phyloP scores from a whole-genome alignment of 192 early-diverging fungal genomes.

The Linnemannia exigua region DNA sequence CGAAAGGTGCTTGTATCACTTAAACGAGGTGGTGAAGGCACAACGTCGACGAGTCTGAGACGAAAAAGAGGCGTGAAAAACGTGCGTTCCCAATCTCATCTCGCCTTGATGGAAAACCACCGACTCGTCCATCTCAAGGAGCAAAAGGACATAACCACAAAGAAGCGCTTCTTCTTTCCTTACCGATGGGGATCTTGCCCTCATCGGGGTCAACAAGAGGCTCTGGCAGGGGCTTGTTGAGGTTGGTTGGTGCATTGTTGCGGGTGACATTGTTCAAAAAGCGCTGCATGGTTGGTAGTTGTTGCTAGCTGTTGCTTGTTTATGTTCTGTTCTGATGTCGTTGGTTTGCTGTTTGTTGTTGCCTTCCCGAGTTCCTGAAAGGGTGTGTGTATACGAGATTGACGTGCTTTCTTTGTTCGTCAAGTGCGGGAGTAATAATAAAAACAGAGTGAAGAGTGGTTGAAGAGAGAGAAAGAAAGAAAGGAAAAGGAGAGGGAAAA shows the following conservation, averaged over 20 bases:
- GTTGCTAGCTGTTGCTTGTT: background rate
- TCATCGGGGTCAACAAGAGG: constrained; percentile 55
- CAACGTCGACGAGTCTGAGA: no score
- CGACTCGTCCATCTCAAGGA: background rate
- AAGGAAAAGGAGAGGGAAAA: background rate
- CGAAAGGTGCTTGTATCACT: no score
- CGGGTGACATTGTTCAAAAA: constrained; percentile 20
- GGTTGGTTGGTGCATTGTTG: constrained; percentile 18
- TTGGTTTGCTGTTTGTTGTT: background rate
- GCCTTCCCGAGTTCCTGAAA: background rate
- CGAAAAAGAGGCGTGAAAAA: no score
- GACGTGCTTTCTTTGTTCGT: background rate
- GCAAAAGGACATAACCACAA: background rate
- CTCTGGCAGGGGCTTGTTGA: constrained; percentile 56
- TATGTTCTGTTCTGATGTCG: background rate
- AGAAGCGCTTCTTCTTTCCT: background rate
- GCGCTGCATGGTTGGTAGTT: constrained; percentile 33
- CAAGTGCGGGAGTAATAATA: background rate
- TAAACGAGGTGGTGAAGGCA: no score
- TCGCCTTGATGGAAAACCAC: background rate
- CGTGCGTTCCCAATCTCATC: no score
- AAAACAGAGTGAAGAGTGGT: background rate
- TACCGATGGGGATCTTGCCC: constrained; percentile 55
- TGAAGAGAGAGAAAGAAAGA: background rate
- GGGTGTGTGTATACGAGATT: background rate